phyloP scores from a whole-genome alignment of 2,329 filamentous ascomycete species.

The Neofusicoccum laricinum region DNA sequence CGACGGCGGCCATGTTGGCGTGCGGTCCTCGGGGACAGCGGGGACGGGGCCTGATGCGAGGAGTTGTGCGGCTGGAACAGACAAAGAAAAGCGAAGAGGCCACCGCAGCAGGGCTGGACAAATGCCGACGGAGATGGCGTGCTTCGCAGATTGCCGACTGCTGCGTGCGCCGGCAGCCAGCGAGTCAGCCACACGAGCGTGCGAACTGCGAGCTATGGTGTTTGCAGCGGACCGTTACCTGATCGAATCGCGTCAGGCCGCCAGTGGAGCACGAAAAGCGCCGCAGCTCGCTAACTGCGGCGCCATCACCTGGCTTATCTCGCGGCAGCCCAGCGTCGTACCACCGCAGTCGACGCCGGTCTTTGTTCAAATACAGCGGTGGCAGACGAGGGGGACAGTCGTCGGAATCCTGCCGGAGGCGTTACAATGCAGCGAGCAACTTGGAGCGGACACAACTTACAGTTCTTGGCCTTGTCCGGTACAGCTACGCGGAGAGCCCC shows the following conservation, averaged over 20 bases:
- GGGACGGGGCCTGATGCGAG: background rate
- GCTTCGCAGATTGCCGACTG: slow-evolving; percentile 2
- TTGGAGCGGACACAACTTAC: no score
- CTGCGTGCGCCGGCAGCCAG: background rate
- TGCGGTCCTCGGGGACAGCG: background rate
- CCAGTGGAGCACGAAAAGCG: background rate
- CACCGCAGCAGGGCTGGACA: no score
- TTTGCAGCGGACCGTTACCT: background rate
- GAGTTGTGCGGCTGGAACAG: background rate
- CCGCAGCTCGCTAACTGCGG: background rate
- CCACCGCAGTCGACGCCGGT: no score
- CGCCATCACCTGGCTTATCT: no score
- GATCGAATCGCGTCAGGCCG: background rate
- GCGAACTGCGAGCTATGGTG: background rate
- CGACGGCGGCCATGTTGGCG: background rate
- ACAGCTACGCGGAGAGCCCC: background rate
- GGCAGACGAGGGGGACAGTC: no score
- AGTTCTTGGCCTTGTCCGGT: no score
- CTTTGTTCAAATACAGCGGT: no score
- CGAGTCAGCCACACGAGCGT: background rate
- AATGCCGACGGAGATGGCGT: background rate
- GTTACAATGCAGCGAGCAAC: no score
- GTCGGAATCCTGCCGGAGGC: no score
- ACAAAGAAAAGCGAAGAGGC: no score
- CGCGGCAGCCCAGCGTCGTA: no score